Base-by-base conservation (phyloP, 2,329 filamentous ascomycete genomes). In the Scytalidium sp. region DNA sequence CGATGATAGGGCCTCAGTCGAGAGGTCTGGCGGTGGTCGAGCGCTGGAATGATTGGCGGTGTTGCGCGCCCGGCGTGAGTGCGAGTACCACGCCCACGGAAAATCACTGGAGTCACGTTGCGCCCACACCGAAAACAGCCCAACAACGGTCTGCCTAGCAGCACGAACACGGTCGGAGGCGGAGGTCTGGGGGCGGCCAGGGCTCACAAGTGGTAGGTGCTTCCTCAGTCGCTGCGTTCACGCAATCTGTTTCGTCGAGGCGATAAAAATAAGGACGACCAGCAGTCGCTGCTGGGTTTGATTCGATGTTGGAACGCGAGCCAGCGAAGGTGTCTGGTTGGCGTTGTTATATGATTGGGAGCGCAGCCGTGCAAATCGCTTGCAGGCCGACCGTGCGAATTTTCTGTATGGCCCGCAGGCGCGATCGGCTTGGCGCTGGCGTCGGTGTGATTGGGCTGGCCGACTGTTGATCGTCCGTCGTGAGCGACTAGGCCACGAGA, bases 1-100 rank as follows among this genome's bases (percentile, higher is more conserved):
- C 49, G 54, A 21, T 63, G 61, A 63, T 63, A 61, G 62, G 62
- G 54, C 54, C 56, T 55, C 44, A 36, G 53, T 43, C 41, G 52
- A 53, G 45, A 45, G 41, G 54, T 49, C 19, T 19, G 23, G 44
- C 45, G 50, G 54, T 44, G 50, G 45, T 47, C 50, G 50, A 46
- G 50, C 46, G 19, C 41, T 29, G 46, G 42, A 47, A 19, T 53
- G 57, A 61, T 61, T 60, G 56, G 60, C 48, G 56, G 52, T 54
- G 55, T 56, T 58, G 50, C 51, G 54, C 51, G 47, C 46, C 56
- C 50, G 49, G 50, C 47, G 32, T 49, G 39, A 49, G 46, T 27
- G 32, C 32, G 32, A 36, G 47, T 47, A 44, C 45, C n/a, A 44
- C 40, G 40, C 20, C 42, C 29, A 41, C 32, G 32, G 32, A 36